Evolutionary conservation across 1,284 basidiomycete species (phyloP).

Genomic region (Ustilago xerochloae): DNA sequence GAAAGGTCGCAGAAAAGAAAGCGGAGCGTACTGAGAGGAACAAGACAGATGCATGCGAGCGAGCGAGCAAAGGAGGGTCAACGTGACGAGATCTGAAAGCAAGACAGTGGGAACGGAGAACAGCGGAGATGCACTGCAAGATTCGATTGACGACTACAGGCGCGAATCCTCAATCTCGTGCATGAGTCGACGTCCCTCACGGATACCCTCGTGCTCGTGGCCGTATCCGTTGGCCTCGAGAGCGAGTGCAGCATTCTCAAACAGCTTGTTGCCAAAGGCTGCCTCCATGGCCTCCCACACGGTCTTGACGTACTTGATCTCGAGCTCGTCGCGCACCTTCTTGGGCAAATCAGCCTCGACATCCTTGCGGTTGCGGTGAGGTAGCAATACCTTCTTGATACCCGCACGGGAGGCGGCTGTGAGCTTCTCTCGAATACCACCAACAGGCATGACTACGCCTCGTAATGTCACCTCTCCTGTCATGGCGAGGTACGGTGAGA

Average conservation of each 20-base stretch:
- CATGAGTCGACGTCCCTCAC: slow-evolving; percentile 54
- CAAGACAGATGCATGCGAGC: neutral
- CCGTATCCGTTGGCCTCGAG: slow-evolving; percentile 43
- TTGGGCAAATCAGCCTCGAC: slow-evolving; percentile 83
- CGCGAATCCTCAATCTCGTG: slow-evolving; percentile 47
- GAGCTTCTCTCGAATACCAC: slow-evolving; percentile 66
- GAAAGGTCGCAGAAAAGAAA: neutral
- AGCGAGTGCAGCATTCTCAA: slow-evolving; percentile 52
- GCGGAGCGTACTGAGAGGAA: neutral
- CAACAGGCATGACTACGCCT: slow-evolving; percentile 64
- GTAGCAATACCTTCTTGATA: slow-evolving; percentile 82
- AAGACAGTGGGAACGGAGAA: neutral
- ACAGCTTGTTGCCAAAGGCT: slow-evolving; percentile 67
- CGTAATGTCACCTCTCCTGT: slow-evolving; percentile 66
- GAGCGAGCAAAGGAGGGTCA: neutral
- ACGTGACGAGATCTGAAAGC: neutral
- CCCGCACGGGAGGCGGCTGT: slow-evolving; percentile 75
- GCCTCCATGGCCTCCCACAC: slow-evolving; percentile 82
- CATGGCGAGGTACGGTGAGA: slow-evolving; percentile 64
- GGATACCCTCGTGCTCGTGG: slow-evolving; percentile 57
- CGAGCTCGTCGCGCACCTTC: slow-evolving; percentile 78
- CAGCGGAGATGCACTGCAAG: no score
- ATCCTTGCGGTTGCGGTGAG: slow-evolving; percentile 83
- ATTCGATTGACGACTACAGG: slow-evolving; percentile 5
- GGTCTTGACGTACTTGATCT: slow-evolving; percentile 82